These are phyloP conservation scores for Saussurea involucrata DNA, from an alignment of 129 eudicot genomes.

Conservation along the genomic window DNA sequence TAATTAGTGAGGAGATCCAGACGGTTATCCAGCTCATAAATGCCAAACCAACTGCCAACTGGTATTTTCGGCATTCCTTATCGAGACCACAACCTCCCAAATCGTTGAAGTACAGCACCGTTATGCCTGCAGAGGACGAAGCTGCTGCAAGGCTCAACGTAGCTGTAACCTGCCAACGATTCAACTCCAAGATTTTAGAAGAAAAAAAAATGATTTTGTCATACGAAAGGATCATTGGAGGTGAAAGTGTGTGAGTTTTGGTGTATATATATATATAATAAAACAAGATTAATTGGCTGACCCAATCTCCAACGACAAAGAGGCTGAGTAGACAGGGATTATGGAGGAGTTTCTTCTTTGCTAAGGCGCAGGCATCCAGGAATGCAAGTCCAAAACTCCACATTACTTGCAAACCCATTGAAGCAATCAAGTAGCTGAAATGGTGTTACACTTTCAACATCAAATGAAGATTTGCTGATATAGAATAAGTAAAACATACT, in stretches of 20 bases:
- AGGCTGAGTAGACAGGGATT: slow-evolving; percentile 57
- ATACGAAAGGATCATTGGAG: neutral
- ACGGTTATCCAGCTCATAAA: slow-evolving; percentile 65
- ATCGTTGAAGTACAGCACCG: slow-evolving; percentile 55
- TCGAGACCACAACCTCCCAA: slow-evolving; percentile 40
- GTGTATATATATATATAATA: neutral
- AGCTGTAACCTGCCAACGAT: slow-evolving; percentile 53
- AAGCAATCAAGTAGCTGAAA: slow-evolving; percentile 74
- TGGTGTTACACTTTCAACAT: neutral
- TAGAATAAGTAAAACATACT: neutral
- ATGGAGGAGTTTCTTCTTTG: slow-evolving; percentile 48
- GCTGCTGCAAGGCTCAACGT: slow-evolving; percentile 79
- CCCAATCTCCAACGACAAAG: slow-evolving; percentile 88
- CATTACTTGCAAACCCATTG: slow-evolving; percentile 76
- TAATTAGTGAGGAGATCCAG: slow-evolving; percentile 57
- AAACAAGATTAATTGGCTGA: slow-evolving; percentile 12
- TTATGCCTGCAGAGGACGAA: slow-evolving; percentile 74
- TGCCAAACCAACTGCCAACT: slow-evolving; percentile 65
- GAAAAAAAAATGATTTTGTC: neutral
- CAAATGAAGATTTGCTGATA: neutral
- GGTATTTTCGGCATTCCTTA: slow-evolving; percentile 53
- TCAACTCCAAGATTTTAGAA: neutral
- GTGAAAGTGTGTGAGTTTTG: neutral
- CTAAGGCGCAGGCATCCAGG: slow-evolving; percentile 64
- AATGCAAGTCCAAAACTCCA: slow-evolving; percentile 75